phyloP scores from a whole-genome alignment of 192 early-diverging fungal genomes.

The Entomortierella lignicola region DNA sequence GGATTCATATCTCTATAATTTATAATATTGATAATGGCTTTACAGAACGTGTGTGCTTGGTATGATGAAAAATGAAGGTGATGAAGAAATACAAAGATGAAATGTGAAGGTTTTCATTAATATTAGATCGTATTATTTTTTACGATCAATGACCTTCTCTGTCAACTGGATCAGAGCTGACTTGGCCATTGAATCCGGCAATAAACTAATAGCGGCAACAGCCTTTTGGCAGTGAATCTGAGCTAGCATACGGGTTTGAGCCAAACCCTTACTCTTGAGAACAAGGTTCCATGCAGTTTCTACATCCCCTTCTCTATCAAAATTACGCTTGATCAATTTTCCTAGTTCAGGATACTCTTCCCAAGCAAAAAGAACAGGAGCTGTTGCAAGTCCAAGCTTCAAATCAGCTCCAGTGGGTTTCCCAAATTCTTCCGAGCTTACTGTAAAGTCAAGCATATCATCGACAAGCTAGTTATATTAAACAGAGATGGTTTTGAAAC shows the following conservation, averaged over 20 bases:
- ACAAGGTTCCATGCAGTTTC: conserved; percentile 81
- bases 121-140: conserved; percentile 62
- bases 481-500: background rate
- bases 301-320: conserved; percentile 80
- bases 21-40: too few relatives aligned
- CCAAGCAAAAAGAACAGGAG: conserved; percentile 94
- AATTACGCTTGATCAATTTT: conserved; percentile 88
- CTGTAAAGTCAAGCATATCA: conserved; percentile 93
- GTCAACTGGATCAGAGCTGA: conserved; percentile 85
- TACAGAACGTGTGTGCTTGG: background rate
- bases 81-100: background rate
- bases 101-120: background rate
- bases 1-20: too few relatives aligned
- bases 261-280: conserved; percentile 81
- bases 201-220: conserved; percentile 68
- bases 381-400: conserved; percentile 90
- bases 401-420: conserved; percentile 94
- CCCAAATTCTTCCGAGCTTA: conserved; percentile 78
- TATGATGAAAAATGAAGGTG: background rate
- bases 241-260: conserved; percentile 80
- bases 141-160: conserved; percentile 82
- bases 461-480: conserved; percentile 76
- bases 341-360: conserved; percentile 88
- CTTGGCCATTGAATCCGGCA: conserved; percentile 82
- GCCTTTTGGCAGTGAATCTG: conserved; percentile 81